These are phyloP conservation scores for Taphrina populina DNA, from an alignment of 1,139 yeast genomes.

Conservation along the genomic window DNA sequence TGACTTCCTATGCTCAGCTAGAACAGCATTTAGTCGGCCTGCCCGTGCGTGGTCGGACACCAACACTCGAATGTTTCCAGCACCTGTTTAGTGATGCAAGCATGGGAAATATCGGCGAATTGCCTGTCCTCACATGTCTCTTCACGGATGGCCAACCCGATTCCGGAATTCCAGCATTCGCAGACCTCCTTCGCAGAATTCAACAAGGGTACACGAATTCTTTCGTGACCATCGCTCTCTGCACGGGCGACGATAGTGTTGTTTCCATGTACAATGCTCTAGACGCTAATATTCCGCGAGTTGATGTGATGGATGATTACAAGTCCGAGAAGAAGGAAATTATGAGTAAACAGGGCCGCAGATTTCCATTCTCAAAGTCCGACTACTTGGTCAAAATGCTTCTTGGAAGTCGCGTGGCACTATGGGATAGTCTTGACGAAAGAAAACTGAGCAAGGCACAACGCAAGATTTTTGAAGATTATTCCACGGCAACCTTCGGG, in stretches of 20 bases:
- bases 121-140: slow-evolving; percentile 26
- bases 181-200: slow-evolving; percentile 1
- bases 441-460: slow-evolving; percentile 18
- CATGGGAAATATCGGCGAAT: slow-evolving; percentile 18
- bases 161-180: slow-evolving; percentile 23
- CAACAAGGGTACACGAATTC: slow-evolving; percentile 11
- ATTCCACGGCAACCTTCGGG: slow-evolving; percentile 18
- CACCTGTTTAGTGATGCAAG: slow-evolving; percentile 25
- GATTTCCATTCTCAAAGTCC: slow-evolving; percentile 26
- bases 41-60: slow-evolving; percentile 27
- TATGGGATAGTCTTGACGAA: slow-evolving; percentile 31
- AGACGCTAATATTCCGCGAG: slow-evolving; percentile 15
- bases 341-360: slow-evolving; percentile 7
- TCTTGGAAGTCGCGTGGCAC: slow-evolving; percentile 17
- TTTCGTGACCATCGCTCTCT: slow-evolving; percentile 27
- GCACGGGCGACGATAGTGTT: slow-evolving; percentile 29
- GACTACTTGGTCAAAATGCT: slow-evolving; percentile 31
- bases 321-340: slow-evolving; percentile 11
- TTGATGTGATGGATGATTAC: slow-evolving; percentile 31
- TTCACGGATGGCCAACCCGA: slow-evolving; percentile 32
- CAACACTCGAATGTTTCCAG: slow-evolving; percentile 22
- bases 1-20: slow-evolving; percentile 17
- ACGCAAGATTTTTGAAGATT: slow-evolving; percentile 29
- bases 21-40: slow-evolving; percentile 19
- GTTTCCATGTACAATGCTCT: slow-evolving; percentile 26